These are phyloP conservation scores for Solanum bulbocastanum DNA, from an alignment of 257 asterid genomes.

Conservation along the genomic window DNA sequence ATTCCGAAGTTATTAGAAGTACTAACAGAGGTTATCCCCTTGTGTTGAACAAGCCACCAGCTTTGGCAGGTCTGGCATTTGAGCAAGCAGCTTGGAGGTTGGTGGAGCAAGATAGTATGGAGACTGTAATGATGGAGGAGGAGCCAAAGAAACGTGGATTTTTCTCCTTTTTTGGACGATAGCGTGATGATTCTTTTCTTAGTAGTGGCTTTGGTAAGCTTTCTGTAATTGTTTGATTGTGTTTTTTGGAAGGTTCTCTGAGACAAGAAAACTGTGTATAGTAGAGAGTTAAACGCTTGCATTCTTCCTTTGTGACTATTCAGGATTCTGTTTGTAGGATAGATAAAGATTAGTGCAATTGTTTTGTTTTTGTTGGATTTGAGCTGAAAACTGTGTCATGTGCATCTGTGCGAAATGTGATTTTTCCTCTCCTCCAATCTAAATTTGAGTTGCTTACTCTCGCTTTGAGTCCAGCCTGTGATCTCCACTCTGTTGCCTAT, in stretches of 20 bases:
- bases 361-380: neutral
- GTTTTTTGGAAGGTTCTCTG: neutral
- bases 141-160: slow-evolving; percentile 90
- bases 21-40: slow-evolving; percentile 82
- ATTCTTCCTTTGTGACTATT: slow-evolving; percentile 11
- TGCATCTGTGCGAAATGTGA: neutral
- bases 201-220: neutral
- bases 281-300: slow-evolving; percentile 20
- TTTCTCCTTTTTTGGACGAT: slow-evolving; percentile 88
- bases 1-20: slow-evolving; percentile 86
- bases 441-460: neutral
- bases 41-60: slow-evolving; percentile 91
- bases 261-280: slow-evolving; percentile 19
- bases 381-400: slow-evolving; percentile 1
- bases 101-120: slow-evolving; percentile 98
- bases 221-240: neutral
- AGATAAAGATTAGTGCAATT: slow-evolving; percentile 1
- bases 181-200: neutral
- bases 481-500: neutral
- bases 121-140: slow-evolving; percentile 91
- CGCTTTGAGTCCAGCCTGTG: neutral
- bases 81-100: slow-evolving; percentile 99
- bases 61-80: slow-evolving; percentile 86
- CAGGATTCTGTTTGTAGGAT: neutral
- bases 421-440: neutral